These are phyloP conservation scores for Mycena sanguinolenta DNA, from an alignment of 768 basidiomycete genomes.

Conservation along the genomic window DNA sequence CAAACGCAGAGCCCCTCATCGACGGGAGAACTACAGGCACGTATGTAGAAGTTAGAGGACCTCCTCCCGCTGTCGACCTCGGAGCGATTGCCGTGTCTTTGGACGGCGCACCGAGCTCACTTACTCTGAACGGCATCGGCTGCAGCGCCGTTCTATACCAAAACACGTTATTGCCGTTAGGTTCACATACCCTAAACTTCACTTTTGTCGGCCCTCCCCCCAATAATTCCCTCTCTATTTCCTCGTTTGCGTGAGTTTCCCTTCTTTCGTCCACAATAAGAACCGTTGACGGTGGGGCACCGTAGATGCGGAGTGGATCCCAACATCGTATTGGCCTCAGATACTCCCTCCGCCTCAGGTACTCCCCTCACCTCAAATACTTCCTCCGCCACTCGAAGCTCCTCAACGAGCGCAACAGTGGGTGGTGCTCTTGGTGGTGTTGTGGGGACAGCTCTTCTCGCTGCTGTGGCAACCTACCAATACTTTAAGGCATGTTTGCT, in stretches of 20 bases:
- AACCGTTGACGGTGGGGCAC: not conserved
- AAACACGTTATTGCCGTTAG: not conserved
- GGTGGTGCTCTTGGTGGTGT: constrained; percentile 9
- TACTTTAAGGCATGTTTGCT: constrained; percentile 2
- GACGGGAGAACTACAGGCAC: constrained; percentile 1
- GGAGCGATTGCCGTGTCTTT: not conserved
- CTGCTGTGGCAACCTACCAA: not conserved
- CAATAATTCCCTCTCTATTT: not conserved
- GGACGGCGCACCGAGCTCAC: not conserved
- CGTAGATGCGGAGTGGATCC: not conserved
- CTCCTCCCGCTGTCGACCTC: not conserved
- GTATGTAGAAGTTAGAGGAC: not conserved
- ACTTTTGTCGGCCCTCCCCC: not conserved
- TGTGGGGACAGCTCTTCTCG: not conserved
- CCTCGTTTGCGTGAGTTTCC: not conserved
- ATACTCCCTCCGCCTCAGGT: not conserved
- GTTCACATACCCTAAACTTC: not conserved
- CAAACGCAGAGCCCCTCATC: not conserved
- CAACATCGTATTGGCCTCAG: not conserved
- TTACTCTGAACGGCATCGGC: not conserved
- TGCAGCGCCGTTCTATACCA: not conserved
- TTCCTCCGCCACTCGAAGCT: too few species aligned
- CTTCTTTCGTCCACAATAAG: not conserved
- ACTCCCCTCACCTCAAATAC: too few species aligned
- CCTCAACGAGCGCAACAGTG: not conserved